Evolutionary conservation across 345 rosid species (phyloP), one percentile per base, ranked within the genome.

Genomic region (Eucalyptus erythrocorys): DNA sequence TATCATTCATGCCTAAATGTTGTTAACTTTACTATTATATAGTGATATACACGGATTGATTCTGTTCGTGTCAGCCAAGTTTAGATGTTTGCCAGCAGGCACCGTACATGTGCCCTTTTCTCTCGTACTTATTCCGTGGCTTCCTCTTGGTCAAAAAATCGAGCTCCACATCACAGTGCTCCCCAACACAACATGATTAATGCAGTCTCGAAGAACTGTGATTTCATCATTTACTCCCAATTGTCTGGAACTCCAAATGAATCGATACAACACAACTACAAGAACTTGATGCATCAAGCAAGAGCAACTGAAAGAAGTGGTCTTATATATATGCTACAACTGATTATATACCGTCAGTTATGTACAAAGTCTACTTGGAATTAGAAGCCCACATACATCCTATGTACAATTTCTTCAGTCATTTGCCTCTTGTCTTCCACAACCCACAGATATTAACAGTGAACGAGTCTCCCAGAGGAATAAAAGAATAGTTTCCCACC

Each of bases 401-500:
- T 24, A 71, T 61, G 21, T 88, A 85, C 32, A 79, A 42, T 87
- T 76, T 49, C 88, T 80, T 86, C 86, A 34, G 82, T 53, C 88
- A 86, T 81, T 59, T 55, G 79, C 80, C 50, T 27, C 7, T 30
- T 84, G 51, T 87, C 91, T 88, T 89, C 92, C 88, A 64, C 87
- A 90, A 91, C 76, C 90, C 92, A 92, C 45, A 86, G 87, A 42
- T 91, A 92, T 92, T 89, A 90, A 91, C 92, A 91, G 93, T 88
- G 87, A 88, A 90, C 85, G 84, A 86, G 87, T 91, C 92, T 66
- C 88, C 90, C 55, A 76, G 88, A 89, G 88, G 88, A 92, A 89
- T 87, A 90, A 90, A 93, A 93, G 92, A 95, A 93, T 93, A 71
- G 68, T 89, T 82, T 90, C 94, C 91, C 89, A 90, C 93, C 97